Evolutionary conservation across 208 protist species (phyloP), one percentile per base, ranked within the genome.

Genomic region (Trypanosoma avium): DNA sequence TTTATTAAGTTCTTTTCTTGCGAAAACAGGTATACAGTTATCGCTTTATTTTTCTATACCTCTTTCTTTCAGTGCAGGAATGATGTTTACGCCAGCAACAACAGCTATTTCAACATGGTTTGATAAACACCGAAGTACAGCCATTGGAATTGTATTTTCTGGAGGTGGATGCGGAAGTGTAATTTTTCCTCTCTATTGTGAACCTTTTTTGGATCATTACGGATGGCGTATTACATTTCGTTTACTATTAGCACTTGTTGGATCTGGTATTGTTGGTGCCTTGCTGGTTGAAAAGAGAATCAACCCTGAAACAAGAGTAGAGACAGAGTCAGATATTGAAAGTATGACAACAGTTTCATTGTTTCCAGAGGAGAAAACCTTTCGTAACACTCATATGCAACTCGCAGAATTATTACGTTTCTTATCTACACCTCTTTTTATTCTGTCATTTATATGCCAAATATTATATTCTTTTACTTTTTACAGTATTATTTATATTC

Each of bases 381-480:
- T 46, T 59, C 42, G 27, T 67, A 57, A 40, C 22, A 48, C 38
- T n/a, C 40, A 49, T 57, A 47, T 50, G 48, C 17, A 45, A 40
- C 42, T 48, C 8, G 17, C 13, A 29, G 50, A 52, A 33, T 9
- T 57, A 6, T 33, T 50, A 17, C 3, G 19, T 26, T 48, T 67
- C 19, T 55, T 67, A 32, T 42, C 10, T 50, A 57, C 47, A 17
- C 47, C 7, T 43, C 19, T 57, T 22, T 67, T 67, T 27, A 42
- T 45, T 1, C 17, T 40, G 4, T 59, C 27, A 1, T 67, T 67
- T 47, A 6, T 59, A 4, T 67, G 24, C 35, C 52, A 52, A 40
- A 6, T 47, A 12, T 33, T 57, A 40, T 67, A 40, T 22, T 50
- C 24, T 15, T 67, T 57, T 57, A 2, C n/a, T 57, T 57, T 67